Evolutionary conservation across 208 protist genomes (phyloP).

Genomic region (Zelonia costaricensis): DNA sequence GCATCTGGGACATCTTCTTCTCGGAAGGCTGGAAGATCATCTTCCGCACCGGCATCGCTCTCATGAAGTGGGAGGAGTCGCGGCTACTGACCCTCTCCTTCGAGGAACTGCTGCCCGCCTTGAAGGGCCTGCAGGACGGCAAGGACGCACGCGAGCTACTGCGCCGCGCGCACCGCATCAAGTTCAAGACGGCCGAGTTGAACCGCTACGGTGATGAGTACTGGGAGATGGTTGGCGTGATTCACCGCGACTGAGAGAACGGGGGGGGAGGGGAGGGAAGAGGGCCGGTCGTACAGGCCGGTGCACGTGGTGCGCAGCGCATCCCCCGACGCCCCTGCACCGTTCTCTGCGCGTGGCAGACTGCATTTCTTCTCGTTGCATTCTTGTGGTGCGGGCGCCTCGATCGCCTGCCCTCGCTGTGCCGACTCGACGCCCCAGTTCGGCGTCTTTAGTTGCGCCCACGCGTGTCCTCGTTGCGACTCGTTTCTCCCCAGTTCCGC

Average conservation of each 20-base stretch:
- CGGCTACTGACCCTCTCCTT: constrained; percentile 69
- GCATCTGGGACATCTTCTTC: constrained; percentile 94
- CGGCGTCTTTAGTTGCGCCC: too few relatives aligned
- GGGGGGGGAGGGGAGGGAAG: background rate
- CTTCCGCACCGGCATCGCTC: constrained; percentile 84
- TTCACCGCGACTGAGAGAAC: constrained; percentile 17
- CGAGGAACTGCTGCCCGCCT: constrained; percentile 74
- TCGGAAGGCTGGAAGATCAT: constrained; percentile 94
- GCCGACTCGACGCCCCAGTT: too few relatives aligned
- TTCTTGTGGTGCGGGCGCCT: too few relatives aligned
- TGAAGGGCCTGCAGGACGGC: constrained; percentile 85
- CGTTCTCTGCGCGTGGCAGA: too few relatives aligned
- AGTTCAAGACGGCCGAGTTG: constrained; percentile 90
- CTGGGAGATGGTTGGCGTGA: constrained; percentile 40
- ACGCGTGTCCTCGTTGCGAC: too few relatives aligned
- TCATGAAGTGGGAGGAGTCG: constrained; percentile 91
- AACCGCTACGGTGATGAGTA: constrained; percentile 82
- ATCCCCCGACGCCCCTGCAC: background rate
- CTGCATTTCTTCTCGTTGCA: too few relatives aligned
- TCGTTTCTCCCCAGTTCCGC: too few relatives aligned
- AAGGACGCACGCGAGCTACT: constrained; percentile 83
- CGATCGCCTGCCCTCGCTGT: too few relatives aligned
- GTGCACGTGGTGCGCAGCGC: too few relatives aligned
- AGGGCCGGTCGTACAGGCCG: too few relatives aligned
- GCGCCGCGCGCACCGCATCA: constrained; percentile 68